A percentile compares a stretch with the other conserved stretches of the same genome.
These are phyloP conservation scores for Suhomyces vadensis DNA, from an alignment of 805 yeast species.

Conservation along the genomic window DNA sequence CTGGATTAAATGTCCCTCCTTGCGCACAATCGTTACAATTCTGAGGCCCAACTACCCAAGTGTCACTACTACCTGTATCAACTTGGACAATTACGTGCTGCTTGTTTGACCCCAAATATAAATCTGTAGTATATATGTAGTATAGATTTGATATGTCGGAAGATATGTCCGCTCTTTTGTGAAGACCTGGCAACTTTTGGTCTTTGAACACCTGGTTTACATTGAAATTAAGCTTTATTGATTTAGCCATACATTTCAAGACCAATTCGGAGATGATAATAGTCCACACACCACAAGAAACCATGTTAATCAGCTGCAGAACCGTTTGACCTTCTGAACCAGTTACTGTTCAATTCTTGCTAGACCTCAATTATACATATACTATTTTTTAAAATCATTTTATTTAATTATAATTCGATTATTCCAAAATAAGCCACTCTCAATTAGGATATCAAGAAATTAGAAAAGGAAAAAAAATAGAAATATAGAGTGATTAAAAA, in stretches of 20 bases:
- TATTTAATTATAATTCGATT: not conserved
- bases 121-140: slow-evolving; percentile 5
- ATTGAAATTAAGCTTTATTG: not conserved
- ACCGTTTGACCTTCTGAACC: too few relatives aligned
- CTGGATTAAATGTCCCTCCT: slow-evolving; percentile 11
- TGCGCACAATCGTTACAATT: not conserved
- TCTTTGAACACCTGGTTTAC: not conserved
- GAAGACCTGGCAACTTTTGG: not conserved
- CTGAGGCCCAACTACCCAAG: slow-evolving; percentile 8
- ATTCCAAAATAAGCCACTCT: not conserved
- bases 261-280: not conserved
- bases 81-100: slow-evolving; percentile 10
- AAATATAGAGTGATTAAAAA: too few relatives aligned
- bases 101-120: slow-evolving; percentile 11
- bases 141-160: not conserved
- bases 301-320: not conserved
- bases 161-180: not conserved
- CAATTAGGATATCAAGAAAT: slow-evolving; percentile 1
- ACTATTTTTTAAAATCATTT: not conserved
- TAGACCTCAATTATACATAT: not conserved
- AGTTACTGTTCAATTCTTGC: too few relatives aligned
- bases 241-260: not conserved
- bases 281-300: not conserved
- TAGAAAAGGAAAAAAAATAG: not conserved
- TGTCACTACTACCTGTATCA: slow-evolving; percentile 14